A percentile compares a stretch with the other conserved stretches of the same genome.
These are phyloP conservation scores for Gleditsia sinensis DNA, from an alignment of 306 rosid genomes.

Conservation along the genomic window DNA sequence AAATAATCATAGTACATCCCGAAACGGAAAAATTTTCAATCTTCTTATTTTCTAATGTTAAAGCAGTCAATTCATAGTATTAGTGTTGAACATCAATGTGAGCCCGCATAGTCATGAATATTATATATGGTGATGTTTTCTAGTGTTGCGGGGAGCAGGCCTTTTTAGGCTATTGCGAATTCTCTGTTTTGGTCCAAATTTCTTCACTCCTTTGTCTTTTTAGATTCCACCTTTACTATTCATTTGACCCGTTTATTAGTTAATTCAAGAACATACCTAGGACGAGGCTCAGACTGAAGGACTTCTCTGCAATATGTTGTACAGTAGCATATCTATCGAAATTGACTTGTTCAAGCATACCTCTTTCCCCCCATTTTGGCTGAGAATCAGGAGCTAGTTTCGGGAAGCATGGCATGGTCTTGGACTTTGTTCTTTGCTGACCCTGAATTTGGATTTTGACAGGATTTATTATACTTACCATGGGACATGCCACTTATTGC, in stretches of 20 bases:
- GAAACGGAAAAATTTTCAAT: background rate
- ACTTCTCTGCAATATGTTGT: background rate
- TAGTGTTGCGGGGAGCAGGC: background rate
- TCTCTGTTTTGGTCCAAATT: too few relatives aligned
- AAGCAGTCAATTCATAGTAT: background rate
- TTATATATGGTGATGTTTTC: too few relatives aligned
- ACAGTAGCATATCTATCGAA: background rate
- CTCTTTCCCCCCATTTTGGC: background rate
- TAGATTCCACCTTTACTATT: background rate
- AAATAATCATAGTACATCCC: background rate
- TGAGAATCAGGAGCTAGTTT: background rate
- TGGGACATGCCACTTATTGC: background rate
- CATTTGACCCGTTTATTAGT: background rate
- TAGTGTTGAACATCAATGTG: background rate
- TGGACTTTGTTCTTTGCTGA: background rate
- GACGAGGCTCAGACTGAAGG: background rate
- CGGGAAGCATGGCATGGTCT: background rate
- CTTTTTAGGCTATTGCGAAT: background rate
- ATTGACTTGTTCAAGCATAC: background rate
- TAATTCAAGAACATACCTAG: background rate
- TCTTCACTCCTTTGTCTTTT: background rate
- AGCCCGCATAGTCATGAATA: too few relatives aligned
- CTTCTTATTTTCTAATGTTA: background rate
- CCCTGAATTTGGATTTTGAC: background rate
- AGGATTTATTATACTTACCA: background rate